Percentiles rank a stretch among this genome's conserved stretches.
These are phyloP conservation scores for Colletotrichum limetticola DNA, from an alignment of 2,329 filamentous ascomycete genomes.

Conservation along the genomic window DNA sequence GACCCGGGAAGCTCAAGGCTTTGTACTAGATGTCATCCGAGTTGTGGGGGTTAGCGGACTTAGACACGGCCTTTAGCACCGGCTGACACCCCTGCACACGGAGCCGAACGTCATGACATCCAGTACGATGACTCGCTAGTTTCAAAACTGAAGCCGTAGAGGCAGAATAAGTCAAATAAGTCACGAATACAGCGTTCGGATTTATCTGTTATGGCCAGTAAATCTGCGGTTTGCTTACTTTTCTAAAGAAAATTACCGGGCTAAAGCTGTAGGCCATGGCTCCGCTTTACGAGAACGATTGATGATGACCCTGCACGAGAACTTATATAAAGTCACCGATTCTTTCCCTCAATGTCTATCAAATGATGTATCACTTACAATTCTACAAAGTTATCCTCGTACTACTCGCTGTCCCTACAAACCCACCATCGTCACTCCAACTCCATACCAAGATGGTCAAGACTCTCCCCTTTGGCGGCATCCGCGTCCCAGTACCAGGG, in stretches of 20 bases:
- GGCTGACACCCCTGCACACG: neutral
- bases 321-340: neutral
- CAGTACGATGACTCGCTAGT: neutral
- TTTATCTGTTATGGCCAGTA: neutral
- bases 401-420: neutral
- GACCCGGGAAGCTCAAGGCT: neutral
- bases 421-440: too few species aligned
- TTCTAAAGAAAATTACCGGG: neutral
- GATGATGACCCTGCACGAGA: neutral
- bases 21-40: neutral
- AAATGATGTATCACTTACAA: neutral
- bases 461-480: constrained; percentile 50
- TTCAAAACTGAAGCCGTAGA: neutral
- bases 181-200: neutral
- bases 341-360: neutral
- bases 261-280: neutral
- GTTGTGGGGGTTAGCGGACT: neutral
- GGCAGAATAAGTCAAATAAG: neutral
- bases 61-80: neutral
- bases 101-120: neutral
- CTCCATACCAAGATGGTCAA: constrained; percentile 48
- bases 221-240: neutral
- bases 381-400: neutral
- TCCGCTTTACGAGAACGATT: neutral
- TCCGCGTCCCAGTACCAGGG: constrained; percentile 52